A percentile compares a stretch with the other conserved stretches of the same genome.
Evolutionary conservation across 495 filamentous ascomycete species (phyloP).

Genomic region (Penicillium nucicola): DNA sequence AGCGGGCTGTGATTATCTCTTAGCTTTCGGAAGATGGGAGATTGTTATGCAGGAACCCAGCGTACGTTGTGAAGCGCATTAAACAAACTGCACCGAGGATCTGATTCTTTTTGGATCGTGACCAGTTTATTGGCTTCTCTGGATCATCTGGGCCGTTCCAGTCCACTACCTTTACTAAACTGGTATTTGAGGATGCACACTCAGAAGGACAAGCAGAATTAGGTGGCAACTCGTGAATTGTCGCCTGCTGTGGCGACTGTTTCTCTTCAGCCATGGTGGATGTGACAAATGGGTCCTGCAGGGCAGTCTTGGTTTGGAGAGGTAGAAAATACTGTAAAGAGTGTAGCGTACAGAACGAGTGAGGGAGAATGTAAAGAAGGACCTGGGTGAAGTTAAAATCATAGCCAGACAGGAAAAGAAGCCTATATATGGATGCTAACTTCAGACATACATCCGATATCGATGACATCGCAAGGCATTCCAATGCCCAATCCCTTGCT

Average conservation of each 20-base stretch:
- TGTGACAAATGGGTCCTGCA: no score
- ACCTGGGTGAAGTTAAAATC: background rate
- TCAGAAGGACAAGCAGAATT: background rate
- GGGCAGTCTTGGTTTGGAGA: background rate
- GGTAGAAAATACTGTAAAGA: background rate
- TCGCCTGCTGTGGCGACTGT: background rate
- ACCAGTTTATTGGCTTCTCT: constrained; percentile 59
- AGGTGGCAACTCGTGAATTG: background rate
- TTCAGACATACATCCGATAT: background rate
- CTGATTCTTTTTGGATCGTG: constrained; percentile 19
- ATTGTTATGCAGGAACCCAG: background rate
- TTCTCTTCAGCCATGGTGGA: background rate
- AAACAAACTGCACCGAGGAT: constrained; percentile 2
- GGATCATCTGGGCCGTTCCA: constrained; percentile 54
- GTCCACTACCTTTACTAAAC: background rate
- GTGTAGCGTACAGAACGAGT: background rate
- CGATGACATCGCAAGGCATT: background rate
- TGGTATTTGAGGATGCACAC: background rate
- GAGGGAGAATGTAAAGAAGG: background rate
- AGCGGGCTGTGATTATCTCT: constrained; percentile 2
- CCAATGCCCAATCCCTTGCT: constrained; percentile 1
- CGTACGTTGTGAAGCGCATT: constrained; percentile 10
- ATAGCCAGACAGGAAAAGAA: background rate
- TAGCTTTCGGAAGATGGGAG: background rate
- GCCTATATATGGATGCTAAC: background rate